These are phyloP conservation scores for Wickerhamiella sergipiensis DNA, from an alignment of 805 yeast species.

Conservation along the genomic window DNA sequence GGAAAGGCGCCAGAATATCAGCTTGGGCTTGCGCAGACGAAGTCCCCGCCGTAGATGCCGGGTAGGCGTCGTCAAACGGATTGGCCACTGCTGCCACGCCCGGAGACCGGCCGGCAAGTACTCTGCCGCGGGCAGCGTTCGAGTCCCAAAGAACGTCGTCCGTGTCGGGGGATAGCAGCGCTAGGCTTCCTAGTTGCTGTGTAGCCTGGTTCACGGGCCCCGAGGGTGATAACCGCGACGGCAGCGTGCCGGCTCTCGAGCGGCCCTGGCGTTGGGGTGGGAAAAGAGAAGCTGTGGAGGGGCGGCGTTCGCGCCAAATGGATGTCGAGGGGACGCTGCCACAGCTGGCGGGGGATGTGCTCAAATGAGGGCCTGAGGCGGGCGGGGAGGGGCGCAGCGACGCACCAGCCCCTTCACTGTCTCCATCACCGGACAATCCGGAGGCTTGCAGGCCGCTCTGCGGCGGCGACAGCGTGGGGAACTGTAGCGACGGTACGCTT, in stretches of 20 bases:
- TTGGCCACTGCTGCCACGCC: background rate
- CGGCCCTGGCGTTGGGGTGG: conserved; percentile 22
- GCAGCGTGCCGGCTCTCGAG: conserved; percentile 69
- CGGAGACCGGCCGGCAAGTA: conserved; percentile 6
- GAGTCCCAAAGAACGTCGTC: conserved; percentile 7
- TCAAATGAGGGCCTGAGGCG: background rate
- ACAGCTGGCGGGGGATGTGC: background rate
- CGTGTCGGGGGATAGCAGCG: conserved; percentile 22
- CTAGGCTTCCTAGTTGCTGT: conserved; percentile 23
- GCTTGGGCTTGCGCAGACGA: background rate
- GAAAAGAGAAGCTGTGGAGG: conserved; percentile 5
- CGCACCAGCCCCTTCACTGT: background rate
- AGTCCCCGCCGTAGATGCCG: background rate
- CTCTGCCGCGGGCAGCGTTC: conserved; percentile 1
- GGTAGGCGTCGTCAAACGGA: conserved; percentile 2
- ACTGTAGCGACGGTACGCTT: background rate
- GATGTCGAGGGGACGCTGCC: background rate
- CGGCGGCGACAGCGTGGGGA: background rate
- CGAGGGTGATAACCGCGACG: conserved; percentile 36
- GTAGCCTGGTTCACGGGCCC: conserved; percentile 6
- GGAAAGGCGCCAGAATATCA: background rate
- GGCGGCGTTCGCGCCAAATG: conserved; percentile 10
- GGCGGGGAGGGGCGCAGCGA: background rate
- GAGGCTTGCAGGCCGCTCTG: background rate
- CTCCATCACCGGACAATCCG: background rate